A percentile compares a stretch with the other conserved stretches of the same genome.
Evolutionary conservation across 2,329 filamentous ascomycete genomes (phyloP).

Genomic region (Geosmithia putterillii): DNA sequence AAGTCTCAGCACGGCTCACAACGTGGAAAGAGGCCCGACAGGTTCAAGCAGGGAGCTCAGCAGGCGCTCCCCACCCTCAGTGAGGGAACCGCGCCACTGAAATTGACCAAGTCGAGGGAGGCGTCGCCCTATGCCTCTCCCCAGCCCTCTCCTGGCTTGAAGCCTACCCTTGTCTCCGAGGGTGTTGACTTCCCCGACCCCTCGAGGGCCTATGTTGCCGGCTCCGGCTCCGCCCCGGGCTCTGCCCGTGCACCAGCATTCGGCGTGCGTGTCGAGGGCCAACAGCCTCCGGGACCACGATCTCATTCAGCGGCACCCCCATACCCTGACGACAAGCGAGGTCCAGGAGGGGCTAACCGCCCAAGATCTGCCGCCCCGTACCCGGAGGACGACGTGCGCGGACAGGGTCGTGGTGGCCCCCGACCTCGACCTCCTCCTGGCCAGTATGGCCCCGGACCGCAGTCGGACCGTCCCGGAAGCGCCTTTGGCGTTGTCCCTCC

Average conservation of each 20-base stretch:
- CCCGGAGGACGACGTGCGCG: slow-evolving; percentile 35
- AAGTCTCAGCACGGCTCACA: slow-evolving; percentile 67
- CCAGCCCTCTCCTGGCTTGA: slow-evolving; percentile 26
- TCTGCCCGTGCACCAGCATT: slow-evolving; percentile 29
- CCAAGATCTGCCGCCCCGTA: slow-evolving; percentile 37
- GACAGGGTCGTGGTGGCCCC: slow-evolving; percentile 24
- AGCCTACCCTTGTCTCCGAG: slow-evolving; percentile 24
- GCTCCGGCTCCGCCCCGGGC: too few relatives aligned
- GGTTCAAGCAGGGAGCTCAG: slow-evolving; percentile 33
- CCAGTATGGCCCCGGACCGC: slow-evolving; percentile 25
- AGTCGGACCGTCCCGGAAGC: slow-evolving; percentile 35
- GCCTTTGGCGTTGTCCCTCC: slow-evolving; percentile 41
- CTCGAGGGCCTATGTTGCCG: slow-evolving; percentile 23
- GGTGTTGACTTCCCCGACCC: slow-evolving; percentile 33
- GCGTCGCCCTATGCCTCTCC: slow-evolving; percentile 23
- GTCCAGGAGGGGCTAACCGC: slow-evolving; percentile 29
- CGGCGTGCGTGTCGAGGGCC: slow-evolving; percentile 32
- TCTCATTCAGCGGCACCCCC: slow-evolving; percentile 45
- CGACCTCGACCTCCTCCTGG: slow-evolving; percentile 17
- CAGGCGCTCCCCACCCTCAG: slow-evolving; percentile 36
- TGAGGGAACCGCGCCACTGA: slow-evolving; percentile 20
- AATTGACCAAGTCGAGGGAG: slow-evolving; percentile 9
- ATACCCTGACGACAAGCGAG: slow-evolving; percentile 57
- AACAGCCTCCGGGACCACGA: slow-evolving; percentile 16
- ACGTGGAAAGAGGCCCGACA: slow-evolving; percentile 46